phyloP scores from a whole-genome alignment of 495 filamentous ascomycete genomes.

The Penicillium cosmopolitanum region DNA sequence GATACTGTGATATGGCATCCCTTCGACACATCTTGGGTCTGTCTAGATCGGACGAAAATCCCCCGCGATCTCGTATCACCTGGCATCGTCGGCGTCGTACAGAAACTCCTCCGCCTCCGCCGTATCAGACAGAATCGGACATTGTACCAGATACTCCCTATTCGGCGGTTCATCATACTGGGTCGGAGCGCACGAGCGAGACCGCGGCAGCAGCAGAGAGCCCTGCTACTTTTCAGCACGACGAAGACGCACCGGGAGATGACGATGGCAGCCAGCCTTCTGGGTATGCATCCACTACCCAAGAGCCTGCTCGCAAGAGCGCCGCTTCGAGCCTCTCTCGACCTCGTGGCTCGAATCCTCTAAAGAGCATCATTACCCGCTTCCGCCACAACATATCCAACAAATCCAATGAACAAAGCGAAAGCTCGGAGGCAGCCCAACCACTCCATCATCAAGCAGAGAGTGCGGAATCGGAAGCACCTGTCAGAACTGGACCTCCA shows the following conservation, averaged over 20 bases:
- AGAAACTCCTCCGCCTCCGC: conserved; percentile 6
- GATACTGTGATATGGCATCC: conserved; percentile 21
- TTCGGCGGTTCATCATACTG: not conserved
- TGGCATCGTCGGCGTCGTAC: conserved; percentile 16
- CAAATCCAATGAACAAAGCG: conserved; percentile 14
- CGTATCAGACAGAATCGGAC: not conserved
- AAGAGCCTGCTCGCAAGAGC: not conserved
- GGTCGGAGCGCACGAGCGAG: not conserved
- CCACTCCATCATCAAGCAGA: not conserved
- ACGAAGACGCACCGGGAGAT: not conserved
- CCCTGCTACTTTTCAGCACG: not conserved
- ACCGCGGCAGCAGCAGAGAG: not conserved
- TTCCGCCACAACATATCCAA: conserved; percentile 16
- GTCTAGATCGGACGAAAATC: conserved; percentile 5
- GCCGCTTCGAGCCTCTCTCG: not conserved
- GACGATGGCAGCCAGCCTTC: not conserved
- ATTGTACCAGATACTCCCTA: no score
- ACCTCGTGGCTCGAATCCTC: conserved; percentile 16
- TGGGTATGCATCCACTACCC: not conserved
- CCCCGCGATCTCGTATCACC: conserved; percentile 11
- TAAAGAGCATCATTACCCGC: conserved; percentile 19
- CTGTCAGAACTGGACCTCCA: conserved; percentile 3
- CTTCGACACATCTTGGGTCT: conserved; percentile 21
- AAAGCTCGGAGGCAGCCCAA: conserved; percentile 2
- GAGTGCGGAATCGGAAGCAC: not conserved